Evolutionary conservation across 306 rosid genomes (phyloP).

Genomic region (Vicia villosa): DNA sequence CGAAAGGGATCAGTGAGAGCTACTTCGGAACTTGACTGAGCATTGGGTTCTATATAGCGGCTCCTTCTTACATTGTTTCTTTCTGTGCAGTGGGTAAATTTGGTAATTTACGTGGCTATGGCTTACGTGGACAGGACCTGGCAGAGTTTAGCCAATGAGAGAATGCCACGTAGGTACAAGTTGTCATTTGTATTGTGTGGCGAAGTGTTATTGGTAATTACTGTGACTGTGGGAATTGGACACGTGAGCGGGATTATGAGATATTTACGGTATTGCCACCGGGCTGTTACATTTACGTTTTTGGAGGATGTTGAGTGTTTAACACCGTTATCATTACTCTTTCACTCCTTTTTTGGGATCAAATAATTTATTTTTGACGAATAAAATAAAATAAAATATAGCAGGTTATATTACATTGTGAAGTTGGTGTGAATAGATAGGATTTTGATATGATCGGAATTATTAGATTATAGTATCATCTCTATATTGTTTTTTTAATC

Average conservation of each 20-base stretch:
- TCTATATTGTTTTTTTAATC: too few species aligned
- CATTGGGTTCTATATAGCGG: slow-evolving; percentile 37
- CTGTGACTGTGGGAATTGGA: background rate
- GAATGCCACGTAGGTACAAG: background rate
- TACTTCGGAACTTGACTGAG: slow-evolving; percentile 31
- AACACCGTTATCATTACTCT: background rate
- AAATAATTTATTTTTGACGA: background rate
- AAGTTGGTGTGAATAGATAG: too few species aligned
- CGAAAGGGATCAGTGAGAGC: slow-evolving; percentile 30
- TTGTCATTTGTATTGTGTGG: slow-evolving; percentile 58
- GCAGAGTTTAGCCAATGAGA: background rate
- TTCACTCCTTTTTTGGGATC: background rate
- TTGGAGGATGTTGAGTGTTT: slow-evolving; percentile 7
- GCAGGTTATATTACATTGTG: too few species aligned
- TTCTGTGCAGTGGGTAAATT: slow-evolving; percentile 36
- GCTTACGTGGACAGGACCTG: slow-evolving; percentile 31
- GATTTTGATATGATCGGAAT: too few species aligned
- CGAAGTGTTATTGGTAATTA: slow-evolving; percentile 33
- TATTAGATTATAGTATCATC: too few species aligned
- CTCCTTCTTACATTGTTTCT: background rate
- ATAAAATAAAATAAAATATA: too few species aligned
- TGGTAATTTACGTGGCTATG: slow-evolving; percentile 13
- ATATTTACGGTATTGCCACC: slow-evolving; percentile 38
- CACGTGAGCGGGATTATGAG: slow-evolving; percentile 28
- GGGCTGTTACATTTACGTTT: background rate